Evolutionary conservation across 768 basidiomycete species (phyloP).

Genomic region (Tulasnella sp.): DNA sequence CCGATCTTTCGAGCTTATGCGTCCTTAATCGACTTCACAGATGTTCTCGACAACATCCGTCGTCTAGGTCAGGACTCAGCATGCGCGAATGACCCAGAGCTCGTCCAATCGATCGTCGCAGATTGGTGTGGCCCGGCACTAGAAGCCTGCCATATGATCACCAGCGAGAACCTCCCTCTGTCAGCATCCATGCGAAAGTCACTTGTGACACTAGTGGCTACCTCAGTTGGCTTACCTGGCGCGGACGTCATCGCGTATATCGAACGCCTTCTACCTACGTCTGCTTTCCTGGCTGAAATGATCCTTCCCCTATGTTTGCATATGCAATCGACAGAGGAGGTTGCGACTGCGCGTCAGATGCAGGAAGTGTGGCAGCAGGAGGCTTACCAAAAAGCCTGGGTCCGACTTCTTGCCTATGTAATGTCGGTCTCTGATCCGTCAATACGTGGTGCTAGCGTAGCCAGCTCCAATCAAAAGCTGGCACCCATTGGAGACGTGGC

Average conservation of each 20-base stretch:
- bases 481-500: background rate
- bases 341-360: slow-evolving; percentile 32
- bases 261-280: slow-evolving; percentile 42
- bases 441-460: background rate
- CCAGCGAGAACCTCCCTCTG: slow-evolving; percentile 33
- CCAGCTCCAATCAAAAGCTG: background rate
- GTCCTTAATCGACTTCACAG: slow-evolving; percentile 43
- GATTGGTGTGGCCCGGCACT: slow-evolving; percentile 32
- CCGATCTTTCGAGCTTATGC: slow-evolving; percentile 45
- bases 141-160: slow-evolving; percentile 37
- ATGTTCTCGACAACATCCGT: slow-evolving; percentile 42
- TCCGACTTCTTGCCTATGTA: slow-evolving; percentile 48
- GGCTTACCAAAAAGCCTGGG: slow-evolving; percentile 42
- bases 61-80: slow-evolving; percentile 39
- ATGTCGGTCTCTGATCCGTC: slow-evolving; percentile 30
- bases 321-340: slow-evolving; percentile 40
- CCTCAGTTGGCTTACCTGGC: slow-evolving; percentile 37
- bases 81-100: slow-evolving; percentile 30
- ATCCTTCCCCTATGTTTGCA: slow-evolving; percentile 49
- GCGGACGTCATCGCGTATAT: slow-evolving; percentile 45
- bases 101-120: slow-evolving; percentile 24
- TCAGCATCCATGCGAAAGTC: slow-evolving; percentile 28
- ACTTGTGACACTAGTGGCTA: slow-evolving; percentile 27
- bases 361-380: slow-evolving; percentile 39
- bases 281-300: slow-evolving; percentile 51